These are phyloP conservation scores for Saturnispora galanensis DNA, from an alignment of 805 yeast genomes.

Conservation along the genomic window DNA sequence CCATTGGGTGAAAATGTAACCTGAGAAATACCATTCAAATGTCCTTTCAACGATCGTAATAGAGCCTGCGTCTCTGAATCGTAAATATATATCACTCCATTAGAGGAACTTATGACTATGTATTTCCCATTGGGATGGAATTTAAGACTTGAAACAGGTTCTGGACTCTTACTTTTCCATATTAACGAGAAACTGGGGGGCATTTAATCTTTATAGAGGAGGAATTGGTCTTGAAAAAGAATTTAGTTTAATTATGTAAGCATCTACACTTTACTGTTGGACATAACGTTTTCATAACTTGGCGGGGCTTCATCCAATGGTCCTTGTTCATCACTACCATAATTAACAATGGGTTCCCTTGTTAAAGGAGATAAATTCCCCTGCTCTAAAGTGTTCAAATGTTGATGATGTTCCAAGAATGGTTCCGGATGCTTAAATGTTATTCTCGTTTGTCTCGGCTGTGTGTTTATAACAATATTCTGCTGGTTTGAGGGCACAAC, in stretches of 20 bases:
- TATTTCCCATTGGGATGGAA: conserved; percentile 51
- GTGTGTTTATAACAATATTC: conserved; percentile 15
- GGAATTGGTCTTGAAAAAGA: neutral
- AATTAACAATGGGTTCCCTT: neutral
- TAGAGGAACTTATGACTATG: conserved; percentile 52
- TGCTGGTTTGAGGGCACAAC: conserved; percentile 15
- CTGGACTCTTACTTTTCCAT: neutral
- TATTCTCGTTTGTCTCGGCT: conserved; percentile 20
- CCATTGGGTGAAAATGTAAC: conserved; percentile 72
- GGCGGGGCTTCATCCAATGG: conserved; percentile 22
- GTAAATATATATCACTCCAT: conserved; percentile 52
- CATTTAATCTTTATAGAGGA: neutral
- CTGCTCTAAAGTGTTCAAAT: neutral
- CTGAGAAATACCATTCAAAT: conserved; percentile 63
- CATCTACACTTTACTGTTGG: conserved; percentile 12
- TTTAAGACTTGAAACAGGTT: conserved; percentile 36
- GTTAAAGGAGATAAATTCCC: conserved; percentile 20
- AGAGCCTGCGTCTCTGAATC: conserved; percentile 29
- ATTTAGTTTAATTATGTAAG: too few relatives aligned
- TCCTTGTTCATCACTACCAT: conserved; percentile 9
- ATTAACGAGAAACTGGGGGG: neutral
- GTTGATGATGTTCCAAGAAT: conserved; percentile 15
- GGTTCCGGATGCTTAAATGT: conserved; percentile 27
- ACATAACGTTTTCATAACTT: conserved; percentile 29
- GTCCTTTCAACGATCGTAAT: conserved; percentile 39